Conservation (phyloP, 1,284 basidiomycete genomes). For the Wolfiporia cocos region DNA sequence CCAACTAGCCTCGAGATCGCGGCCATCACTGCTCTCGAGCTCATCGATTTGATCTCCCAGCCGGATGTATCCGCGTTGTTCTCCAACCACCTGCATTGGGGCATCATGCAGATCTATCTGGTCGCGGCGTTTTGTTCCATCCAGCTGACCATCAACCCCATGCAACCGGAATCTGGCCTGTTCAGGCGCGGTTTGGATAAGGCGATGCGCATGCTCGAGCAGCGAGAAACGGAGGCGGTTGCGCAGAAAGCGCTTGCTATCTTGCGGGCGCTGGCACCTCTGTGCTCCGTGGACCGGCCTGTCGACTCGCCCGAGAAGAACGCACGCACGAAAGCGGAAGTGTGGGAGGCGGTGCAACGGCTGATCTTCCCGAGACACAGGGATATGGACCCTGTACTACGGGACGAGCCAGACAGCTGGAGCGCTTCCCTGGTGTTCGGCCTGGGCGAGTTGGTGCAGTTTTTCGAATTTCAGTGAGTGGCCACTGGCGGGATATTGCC, state of each 20-base stretch:
- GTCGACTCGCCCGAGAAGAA: conserved; percentile 36
- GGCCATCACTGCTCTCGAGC: conserved; percentile 64
- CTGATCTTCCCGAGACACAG: conserved; percentile 71
- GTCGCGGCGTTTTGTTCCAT: conserved; percentile 85
- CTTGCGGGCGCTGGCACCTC: conserved; percentile 58
- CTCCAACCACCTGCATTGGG: conserved; percentile 78
- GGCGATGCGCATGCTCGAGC: conserved; percentile 56
- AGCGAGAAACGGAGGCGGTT: conserved; percentile 51
- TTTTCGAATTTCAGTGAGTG: too few species aligned
- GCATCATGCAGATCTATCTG: conserved; percentile 74
- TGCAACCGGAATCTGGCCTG: conserved; percentile 65
- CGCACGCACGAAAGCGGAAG: conserved; percentile 51
- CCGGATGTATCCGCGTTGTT: conserved; percentile 56
- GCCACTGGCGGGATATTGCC: too few species aligned
- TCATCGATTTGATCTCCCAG: conserved; percentile 62
- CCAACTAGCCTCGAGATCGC: conserved; percentile 63
- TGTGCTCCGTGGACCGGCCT: conserved; percentile 58
- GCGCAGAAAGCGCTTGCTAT: conserved; percentile 71
- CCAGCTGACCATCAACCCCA: conserved; percentile 71
- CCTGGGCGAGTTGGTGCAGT: conserved; percentile 36
- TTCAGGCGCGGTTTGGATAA: conserved; percentile 70
- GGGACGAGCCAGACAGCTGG: conserved; percentile 34
- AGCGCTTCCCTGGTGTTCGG: conserved; percentile 34
- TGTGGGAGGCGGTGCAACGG: conserved; percentile 60
- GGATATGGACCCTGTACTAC: conserved; percentile 22